Evolutionary conservation across 2,329 filamentous ascomycete species (phyloP).

Genomic region (Thermothelomyces thermophilus): DNA sequence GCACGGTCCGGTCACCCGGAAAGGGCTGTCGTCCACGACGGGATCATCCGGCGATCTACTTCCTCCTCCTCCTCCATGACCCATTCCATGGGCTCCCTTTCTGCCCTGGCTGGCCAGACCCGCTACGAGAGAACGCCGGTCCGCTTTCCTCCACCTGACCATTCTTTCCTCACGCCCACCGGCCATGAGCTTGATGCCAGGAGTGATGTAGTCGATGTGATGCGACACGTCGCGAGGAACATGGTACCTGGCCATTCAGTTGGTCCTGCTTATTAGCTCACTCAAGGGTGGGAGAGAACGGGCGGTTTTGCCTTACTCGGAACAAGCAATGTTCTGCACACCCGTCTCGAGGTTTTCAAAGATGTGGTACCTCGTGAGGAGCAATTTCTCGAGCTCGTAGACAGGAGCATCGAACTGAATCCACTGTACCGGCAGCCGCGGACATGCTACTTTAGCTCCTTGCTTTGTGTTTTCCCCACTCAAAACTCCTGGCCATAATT

Average conservation of each 20-base stretch:
- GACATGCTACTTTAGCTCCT: too few relatives aligned
- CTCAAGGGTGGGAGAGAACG: too few relatives aligned
- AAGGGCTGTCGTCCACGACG: conserved; percentile 4
- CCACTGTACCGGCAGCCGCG: conserved; percentile 28
- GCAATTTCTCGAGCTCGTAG: conserved; percentile 33
- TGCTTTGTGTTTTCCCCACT: not conserved
- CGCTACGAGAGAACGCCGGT: not conserved
- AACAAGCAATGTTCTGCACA: conserved; percentile 22
- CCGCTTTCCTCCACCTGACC: conserved; percentile 8
- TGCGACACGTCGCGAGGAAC: conserved; percentile 40
- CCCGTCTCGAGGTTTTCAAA: conserved; percentile 35
- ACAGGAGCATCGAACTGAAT: conserved; percentile 37
- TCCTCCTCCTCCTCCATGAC: not conserved
- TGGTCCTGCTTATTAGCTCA: not conserved
- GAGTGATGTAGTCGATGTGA: conserved; percentile 52
- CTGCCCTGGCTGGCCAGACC: not conserved
- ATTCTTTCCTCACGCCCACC: conserved; percentile 12
- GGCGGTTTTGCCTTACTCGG: conserved; percentile 15
- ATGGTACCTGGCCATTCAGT: conserved; percentile 29
- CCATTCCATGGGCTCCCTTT: not conserved
- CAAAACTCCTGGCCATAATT: not conserved
- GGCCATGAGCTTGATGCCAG: conserved; percentile 42
- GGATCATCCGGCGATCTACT: conserved; percentile 1
- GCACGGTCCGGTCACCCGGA: conserved; percentile 18
- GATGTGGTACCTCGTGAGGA: conserved; percentile 36